Conservation (phyloP, 352 stramenopile species). For the Phytopythium vexans region DNA sequence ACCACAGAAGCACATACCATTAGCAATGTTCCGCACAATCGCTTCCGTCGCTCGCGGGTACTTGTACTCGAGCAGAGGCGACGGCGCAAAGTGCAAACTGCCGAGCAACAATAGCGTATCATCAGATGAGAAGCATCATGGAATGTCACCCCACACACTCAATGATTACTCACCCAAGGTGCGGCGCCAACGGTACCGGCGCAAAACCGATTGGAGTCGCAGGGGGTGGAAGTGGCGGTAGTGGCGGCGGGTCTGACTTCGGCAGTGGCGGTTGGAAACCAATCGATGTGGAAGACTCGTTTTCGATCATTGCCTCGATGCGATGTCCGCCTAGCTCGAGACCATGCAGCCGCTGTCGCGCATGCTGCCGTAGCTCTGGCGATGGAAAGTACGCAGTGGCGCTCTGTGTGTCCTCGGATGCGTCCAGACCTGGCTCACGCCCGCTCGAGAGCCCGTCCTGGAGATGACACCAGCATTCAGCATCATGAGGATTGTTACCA, state of each 20-base stretch:
- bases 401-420: slow-evolving; percentile 21
- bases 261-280: slow-evolving; percentile 22
- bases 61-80: slow-evolving; percentile 83
- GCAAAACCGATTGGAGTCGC: slow-evolving; percentile 8
- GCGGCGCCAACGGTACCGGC: slow-evolving; percentile 56
- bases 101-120: slow-evolving; percentile 1
- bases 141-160: not conserved
- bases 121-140: not conserved
- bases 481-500: not conserved
- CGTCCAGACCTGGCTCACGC: slow-evolving; percentile 23
- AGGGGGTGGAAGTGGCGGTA: slow-evolving; percentile 14
- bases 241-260: slow-evolving; percentile 26
- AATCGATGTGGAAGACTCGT: slow-evolving; percentile 7
- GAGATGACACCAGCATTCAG: not conserved
- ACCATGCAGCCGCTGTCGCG: slow-evolving; percentile 33
- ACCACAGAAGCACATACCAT: slow-evolving; percentile 41
- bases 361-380: slow-evolving; percentile 24
- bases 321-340: slow-evolving; percentile 56
- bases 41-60: slow-evolving; percentile 75
- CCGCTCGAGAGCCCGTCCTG: slow-evolving; percentile 22
- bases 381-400: slow-evolving; percentile 48
- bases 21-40: slow-evolving; percentile 85
- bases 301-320: slow-evolving; percentile 28
- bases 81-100: slow-evolving; percentile 84
- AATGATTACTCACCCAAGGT: slow-evolving; percentile 53